A percentile compares a stretch with the other conserved stretches of the same genome.
These are phyloP conservation scores for Aspergillus tubingensis DNA, from an alignment of 2,329 filamentous ascomycete genomes.

Conservation along the genomic window DNA sequence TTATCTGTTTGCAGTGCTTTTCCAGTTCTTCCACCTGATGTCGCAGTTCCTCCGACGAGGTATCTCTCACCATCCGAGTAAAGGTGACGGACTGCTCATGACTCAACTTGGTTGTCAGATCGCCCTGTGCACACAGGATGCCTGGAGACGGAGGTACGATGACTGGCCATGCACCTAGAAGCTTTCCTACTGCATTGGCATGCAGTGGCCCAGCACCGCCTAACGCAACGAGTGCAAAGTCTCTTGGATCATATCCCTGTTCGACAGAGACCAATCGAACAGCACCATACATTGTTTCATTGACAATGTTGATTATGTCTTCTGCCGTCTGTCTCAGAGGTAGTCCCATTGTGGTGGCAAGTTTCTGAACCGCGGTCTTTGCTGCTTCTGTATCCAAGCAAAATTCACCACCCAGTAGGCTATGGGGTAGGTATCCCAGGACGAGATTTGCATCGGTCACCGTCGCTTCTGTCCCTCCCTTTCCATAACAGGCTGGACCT, in stretches of 20 bases:
- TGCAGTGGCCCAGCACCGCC: constrained; percentile 56
- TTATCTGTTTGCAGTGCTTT: constrained; percentile 39
- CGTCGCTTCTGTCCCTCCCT: constrained; percentile 49
- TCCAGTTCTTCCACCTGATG: constrained; percentile 39
- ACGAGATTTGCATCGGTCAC: constrained; percentile 54
- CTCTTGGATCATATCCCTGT: constrained; percentile 54
- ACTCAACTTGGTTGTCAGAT: constrained; percentile 53
- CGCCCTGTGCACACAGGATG: constrained; percentile 53
- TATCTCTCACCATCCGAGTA: constrained; percentile 45
- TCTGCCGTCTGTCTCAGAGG: constrained; percentile 47
- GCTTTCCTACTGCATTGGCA: constrained; percentile 52
- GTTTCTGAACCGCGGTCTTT: constrained; percentile 42
- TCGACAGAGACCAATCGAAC: constrained; percentile 54
- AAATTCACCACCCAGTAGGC: constrained; percentile 51
- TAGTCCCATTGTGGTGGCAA: constrained; percentile 52
- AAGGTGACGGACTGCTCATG: constrained; percentile 51
- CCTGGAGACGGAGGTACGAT: constrained; percentile 55
- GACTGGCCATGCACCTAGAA: constrained; percentile 55
- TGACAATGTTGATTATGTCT: constrained; percentile 53
- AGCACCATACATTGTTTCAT: constrained; percentile 56
- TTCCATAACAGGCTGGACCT: constrained; percentile 54
- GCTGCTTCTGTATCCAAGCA: constrained; percentile 48
- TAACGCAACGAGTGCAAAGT: constrained; percentile 55
- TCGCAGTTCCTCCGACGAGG: constrained; percentile 37
- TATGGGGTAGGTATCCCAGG: constrained; percentile 51